Evolutionary conservation across 192 early-diverging fungal species (phyloP).

Genomic region (Oehlia diaphana): DNA sequence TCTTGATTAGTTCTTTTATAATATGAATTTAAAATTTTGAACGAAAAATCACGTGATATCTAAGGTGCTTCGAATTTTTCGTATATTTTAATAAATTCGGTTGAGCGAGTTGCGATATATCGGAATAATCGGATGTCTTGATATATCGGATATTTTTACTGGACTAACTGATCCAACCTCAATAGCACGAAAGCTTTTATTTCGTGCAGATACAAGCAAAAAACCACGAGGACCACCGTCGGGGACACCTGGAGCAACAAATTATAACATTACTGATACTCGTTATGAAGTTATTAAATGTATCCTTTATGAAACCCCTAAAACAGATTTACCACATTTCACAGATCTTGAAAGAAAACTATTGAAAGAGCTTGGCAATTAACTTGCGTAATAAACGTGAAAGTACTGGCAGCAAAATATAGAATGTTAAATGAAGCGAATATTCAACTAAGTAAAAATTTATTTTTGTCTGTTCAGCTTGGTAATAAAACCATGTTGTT

Average conservation of each 20-base stretch:
- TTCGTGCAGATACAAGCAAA: conserved; percentile 8
- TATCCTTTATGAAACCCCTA: conserved; percentile 63
- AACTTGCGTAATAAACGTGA: conserved; percentile 50
- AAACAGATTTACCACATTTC: conserved; percentile 44
- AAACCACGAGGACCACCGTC: background rate
- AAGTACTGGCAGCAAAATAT: conserved; percentile 57
- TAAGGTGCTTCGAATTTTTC: no score
- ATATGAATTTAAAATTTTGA: no score
- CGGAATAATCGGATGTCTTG: no score
- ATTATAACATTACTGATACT: conserved; percentile 38
- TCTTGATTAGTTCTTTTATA: no score
- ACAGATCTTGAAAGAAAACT: conserved; percentile 57
- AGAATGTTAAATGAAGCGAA: conserved; percentile 64
- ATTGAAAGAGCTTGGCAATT: conserved; percentile 72
- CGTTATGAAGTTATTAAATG: conserved; percentile 72
- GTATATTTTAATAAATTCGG: no score
- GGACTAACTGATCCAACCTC: no score
- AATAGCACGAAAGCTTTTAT: background rate
- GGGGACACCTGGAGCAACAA: background rate
- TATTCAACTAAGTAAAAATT: conserved; percentile 55
- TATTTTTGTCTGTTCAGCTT: conserved; percentile 65
- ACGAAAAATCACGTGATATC: no score
- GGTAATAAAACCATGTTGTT: conserved; percentile 61
- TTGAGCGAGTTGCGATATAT: no score
- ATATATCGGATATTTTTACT: no score